Evolutionary conservation across 768 basidiomycete species (phyloP).

Genomic region (Boletus sp.): DNA sequence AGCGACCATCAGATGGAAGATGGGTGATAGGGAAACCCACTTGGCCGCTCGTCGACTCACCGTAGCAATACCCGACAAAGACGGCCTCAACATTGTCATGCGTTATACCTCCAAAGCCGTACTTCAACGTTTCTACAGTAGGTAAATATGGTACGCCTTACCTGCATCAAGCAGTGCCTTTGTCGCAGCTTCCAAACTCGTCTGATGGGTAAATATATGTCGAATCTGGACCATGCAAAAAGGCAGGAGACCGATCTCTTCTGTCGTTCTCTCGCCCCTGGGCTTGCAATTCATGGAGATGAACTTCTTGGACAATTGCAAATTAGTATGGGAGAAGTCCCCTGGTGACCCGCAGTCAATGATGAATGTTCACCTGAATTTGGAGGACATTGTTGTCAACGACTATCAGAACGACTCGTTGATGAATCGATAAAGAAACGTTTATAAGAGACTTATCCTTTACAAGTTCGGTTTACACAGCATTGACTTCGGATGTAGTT

Average conservation of each 20-base stretch:
- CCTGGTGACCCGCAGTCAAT: constrained; percentile 75
- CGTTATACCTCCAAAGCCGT: constrained; percentile 56
- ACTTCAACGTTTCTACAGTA: constrained; percentile 9
- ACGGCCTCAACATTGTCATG: constrained; percentile 74
- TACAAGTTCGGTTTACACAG: background rate
- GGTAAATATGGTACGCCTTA: constrained; percentile 18
- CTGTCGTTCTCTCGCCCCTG: constrained; percentile 58
- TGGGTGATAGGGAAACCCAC: constrained; percentile 29
- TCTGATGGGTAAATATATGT: constrained; percentile 52
- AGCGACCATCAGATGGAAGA: background rate
- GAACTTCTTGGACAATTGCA: background rate
- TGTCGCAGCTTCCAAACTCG: constrained; percentile 61
- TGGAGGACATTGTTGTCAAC: background rate
- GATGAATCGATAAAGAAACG: background rate
- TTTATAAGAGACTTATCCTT: background rate
- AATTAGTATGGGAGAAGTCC: constrained; percentile 30
- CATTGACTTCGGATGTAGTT: background rate
- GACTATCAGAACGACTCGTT: background rate
- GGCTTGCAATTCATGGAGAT: constrained; percentile 43
- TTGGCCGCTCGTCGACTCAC: constrained; percentile 73
- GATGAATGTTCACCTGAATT: constrained; percentile 47
- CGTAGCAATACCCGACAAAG: constrained; percentile 73
- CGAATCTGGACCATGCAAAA: constrained; percentile 33
- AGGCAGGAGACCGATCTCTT: constrained; percentile 47
- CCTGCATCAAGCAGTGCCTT: constrained; percentile 85